Percentiles rank a stretch among this genome's conserved stretches.
Evolutionary conservation across 2,329 filamentous ascomycete species (phyloP).

Genomic region (Aspergillus jensenii): DNA sequence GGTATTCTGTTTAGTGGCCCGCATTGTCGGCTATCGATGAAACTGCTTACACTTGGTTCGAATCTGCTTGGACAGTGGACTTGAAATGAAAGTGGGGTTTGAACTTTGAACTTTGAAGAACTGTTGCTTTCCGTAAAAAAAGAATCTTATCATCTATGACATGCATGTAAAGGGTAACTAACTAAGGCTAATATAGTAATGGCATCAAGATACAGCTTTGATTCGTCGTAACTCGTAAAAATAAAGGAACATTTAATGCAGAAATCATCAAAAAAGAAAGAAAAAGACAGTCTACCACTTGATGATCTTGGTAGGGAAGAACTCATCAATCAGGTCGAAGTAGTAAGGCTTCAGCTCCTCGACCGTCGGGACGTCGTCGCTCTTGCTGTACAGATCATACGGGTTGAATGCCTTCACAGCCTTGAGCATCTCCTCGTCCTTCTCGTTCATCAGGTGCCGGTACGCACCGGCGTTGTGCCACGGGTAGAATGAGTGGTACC

Average conservation of each 20-base stretch:
- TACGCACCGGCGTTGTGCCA: slow-evolving; percentile 86
- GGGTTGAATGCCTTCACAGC: slow-evolving; percentile 87
- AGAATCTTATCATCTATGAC: no score
- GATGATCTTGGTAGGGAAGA: slow-evolving; percentile 67
- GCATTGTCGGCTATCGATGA: no score
- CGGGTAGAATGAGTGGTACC: slow-evolving; percentile 90
- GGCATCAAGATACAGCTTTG: neutral
- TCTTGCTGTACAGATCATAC: slow-evolving; percentile 91
- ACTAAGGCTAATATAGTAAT: neutral
- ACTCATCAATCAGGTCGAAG: slow-evolving; percentile 71
- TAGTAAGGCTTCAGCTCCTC: slow-evolving; percentile 81
- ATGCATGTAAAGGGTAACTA: neutral
- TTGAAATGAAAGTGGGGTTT: no score
- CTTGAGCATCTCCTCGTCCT: slow-evolving; percentile 75
- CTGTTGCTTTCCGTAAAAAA: no score
- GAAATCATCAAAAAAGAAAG: neutral
- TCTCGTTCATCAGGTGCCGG: slow-evolving; percentile 75
- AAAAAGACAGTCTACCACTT: slow-evolving; percentile 59
- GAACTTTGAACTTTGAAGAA: no score
- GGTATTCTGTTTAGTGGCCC: no score
- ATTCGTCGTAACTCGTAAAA: slow-evolving; percentile 6
- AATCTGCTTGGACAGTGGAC: no score
- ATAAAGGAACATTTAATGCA: neutral
- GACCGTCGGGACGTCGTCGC: slow-evolving; percentile 72
- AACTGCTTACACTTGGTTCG: no score